Conservation (phyloP, 352 stramenopile genomes). For the Phytophthora melonis region DNA sequence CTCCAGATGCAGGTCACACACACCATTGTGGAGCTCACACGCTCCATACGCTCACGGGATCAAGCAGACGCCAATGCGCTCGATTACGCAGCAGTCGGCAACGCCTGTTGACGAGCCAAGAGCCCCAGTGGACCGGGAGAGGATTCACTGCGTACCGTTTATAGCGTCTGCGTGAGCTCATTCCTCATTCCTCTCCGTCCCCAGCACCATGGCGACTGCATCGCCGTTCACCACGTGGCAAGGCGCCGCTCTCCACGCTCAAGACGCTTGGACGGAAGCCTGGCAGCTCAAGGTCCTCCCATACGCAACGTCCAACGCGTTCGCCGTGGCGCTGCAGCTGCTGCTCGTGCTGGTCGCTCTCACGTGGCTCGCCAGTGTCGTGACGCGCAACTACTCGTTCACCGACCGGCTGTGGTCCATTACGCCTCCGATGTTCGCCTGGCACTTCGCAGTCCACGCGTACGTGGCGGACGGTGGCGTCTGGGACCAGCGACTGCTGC, state of each 20-base stretch:
- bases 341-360: constrained; percentile 50
- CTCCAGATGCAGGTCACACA: not conserved
- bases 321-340: constrained; percentile 59
- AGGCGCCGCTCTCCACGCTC: constrained; percentile 39
- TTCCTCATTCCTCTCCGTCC: constrained; percentile 20
- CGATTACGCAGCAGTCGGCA: constrained; percentile 14
- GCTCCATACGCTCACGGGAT: not conserved
- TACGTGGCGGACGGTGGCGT: constrained; percentile 60
- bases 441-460: constrained; percentile 76
- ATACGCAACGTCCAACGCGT: constrained; percentile 46
- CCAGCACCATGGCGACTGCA: constrained; percentile 23
- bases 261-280: constrained; percentile 44
- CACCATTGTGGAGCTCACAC: not conserved
- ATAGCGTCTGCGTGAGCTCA: constrained; percentile 14
- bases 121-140: constrained; percentile 6
- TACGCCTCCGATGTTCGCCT: constrained; percentile 87
- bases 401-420: constrained; percentile 95
- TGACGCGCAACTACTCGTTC: constrained; percentile 92
- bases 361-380: constrained; percentile 69
- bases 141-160: constrained; percentile 23
- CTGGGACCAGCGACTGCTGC: constrained; percentile 65
- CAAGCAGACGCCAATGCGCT: not conserved
- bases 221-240: constrained; percentile 42
- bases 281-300: constrained; percentile 45
- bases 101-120: not conserved